Conservation (phyloP, 768 basidiomycete species). For the Clitopilus passeckerianus region DNA sequence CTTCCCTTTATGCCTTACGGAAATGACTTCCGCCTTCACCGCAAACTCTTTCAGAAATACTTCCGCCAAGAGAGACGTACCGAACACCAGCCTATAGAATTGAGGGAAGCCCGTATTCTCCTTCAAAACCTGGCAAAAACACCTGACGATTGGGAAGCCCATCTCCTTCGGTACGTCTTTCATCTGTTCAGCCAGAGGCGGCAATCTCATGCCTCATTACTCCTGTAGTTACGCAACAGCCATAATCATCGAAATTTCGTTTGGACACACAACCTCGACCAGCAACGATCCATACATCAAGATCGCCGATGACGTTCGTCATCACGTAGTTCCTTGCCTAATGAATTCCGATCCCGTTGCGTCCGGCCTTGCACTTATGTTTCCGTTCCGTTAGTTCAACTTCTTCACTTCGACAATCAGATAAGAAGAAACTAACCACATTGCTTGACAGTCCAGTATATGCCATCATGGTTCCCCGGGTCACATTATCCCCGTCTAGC, state of each 20-base stretch:
- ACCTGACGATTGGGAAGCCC: constrained; percentile 11
- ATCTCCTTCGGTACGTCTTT: constrained; percentile 9
- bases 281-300: constrained; percentile 18
- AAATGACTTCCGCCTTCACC: constrained; percentile 8
- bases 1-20: constrained; percentile 9
- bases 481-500: constrained; percentile 13
- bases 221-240: constrained; percentile 17
- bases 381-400: constrained; percentile 15
- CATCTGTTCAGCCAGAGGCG: neutral
- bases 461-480: constrained; percentile 21
- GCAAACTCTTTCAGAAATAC: constrained; percentile 9
- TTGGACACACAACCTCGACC: constrained; percentile 16
- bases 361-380: constrained; percentile 14
- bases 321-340: constrained; percentile 1
- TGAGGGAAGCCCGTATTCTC: constrained; percentile 13
- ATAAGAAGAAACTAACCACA: too few relatives aligned
- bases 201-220: neutral
- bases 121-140: constrained; percentile 6
- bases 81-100: constrained; percentile 5
- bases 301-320: constrained; percentile 12
- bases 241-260: constrained; percentile 15
- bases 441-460: constrained; percentile 7
- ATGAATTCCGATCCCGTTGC: constrained; percentile 13
- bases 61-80: constrained; percentile 6
- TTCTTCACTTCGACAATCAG: neutral